Conservation (phyloP, 2,329 filamentous ascomycete genomes). For the Ascochyta fabae region DNA sequence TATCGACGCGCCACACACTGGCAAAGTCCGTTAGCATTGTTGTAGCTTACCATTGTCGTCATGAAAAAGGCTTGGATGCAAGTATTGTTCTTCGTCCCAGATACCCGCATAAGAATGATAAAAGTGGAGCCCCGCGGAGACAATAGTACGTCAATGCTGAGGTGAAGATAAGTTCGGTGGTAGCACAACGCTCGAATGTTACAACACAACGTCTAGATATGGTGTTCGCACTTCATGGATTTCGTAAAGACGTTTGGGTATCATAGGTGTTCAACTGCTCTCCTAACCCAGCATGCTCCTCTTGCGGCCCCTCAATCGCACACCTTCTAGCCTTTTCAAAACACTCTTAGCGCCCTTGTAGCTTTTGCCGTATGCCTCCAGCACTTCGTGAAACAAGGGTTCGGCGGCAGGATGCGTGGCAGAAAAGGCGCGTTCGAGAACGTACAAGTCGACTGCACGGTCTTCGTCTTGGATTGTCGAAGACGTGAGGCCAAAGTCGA, state of each 20-base stretch:
- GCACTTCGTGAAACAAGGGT: constrained; percentile 73
- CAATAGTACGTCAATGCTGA: neutral
- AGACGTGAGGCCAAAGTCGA: constrained; percentile 91
- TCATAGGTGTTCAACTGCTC: neutral
- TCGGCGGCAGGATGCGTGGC: constrained; percentile 92
- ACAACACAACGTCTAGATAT: neutral
- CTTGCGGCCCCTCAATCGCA: constrained; percentile 92
- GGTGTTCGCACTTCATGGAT: neutral
- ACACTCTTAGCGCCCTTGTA: constrained; percentile 79
- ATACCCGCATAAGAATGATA: neutral
- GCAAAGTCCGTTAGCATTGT: constrained; percentile 1
- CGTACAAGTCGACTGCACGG: constrained; percentile 93
- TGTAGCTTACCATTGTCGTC: constrained; percentile 5
- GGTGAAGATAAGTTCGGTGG: neutral
- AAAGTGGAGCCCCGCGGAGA: neutral
- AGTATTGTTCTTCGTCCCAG: constrained; percentile 1
- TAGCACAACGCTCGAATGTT: neutral
- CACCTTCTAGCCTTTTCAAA: constrained; percentile 85
- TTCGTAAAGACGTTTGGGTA: constrained; percentile 5
- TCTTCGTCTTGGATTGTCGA: constrained; percentile 88
- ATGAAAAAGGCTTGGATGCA: neutral
- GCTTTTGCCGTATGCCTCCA: constrained; percentile 74
- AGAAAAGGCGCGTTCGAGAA: constrained; percentile 90
- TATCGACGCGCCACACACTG: neutral
- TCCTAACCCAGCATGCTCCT: constrained; percentile 91